A percentile compares a stretch with the other conserved stretches of the same genome.
phyloP scores from a whole-genome alignment of 1,284 basidiomycete species.

The Wallemia ichthyophaga region DNA sequence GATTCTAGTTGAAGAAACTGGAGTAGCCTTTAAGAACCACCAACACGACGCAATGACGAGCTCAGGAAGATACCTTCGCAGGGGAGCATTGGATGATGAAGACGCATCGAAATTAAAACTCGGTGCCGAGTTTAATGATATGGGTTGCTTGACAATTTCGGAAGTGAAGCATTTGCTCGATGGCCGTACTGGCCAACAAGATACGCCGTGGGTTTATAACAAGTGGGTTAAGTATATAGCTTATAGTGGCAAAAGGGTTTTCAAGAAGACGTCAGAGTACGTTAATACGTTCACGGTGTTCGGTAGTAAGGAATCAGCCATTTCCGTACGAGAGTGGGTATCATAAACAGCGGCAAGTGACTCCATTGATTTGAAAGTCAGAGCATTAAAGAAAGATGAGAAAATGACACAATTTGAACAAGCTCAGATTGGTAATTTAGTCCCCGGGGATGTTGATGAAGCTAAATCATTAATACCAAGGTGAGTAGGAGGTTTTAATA shows the following conservation, averaged over 20 bases:
- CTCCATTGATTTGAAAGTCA: background rate
- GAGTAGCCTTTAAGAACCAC: too few species aligned
- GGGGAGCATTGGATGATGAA: background rate
- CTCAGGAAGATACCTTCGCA: background rate
- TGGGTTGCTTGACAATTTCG: constrained; percentile 61
- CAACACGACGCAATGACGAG: background rate
- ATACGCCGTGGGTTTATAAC: constrained; percentile 45
- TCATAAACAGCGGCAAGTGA: background rate
- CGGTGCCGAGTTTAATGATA: constrained; percentile 50
- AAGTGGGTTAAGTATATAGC: too few species aligned
- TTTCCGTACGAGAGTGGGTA: constrained; percentile 43
- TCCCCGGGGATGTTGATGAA: constrained; percentile 60
- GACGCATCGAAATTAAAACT: background rate
- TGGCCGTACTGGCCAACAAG: constrained; percentile 29
- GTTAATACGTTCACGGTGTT: constrained; percentile 72
- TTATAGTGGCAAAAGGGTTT: too few species aligned
- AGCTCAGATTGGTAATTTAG: constrained; percentile 68
- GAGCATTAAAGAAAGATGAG: constrained; percentile 20
- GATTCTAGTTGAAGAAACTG: too few species aligned
- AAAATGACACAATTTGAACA: constrained; percentile 65
- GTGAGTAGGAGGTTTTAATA: constrained; percentile 15
- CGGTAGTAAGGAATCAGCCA: constrained; percentile 53
- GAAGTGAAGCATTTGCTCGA: constrained; percentile 70
- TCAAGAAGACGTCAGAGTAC: constrained; percentile 72
- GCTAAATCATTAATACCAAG: constrained; percentile 73